Evolutionary conservation across 345 rosid species (phyloP), one percentile per base, ranked within the genome.

Genomic region (Lepidium africanum): DNA sequence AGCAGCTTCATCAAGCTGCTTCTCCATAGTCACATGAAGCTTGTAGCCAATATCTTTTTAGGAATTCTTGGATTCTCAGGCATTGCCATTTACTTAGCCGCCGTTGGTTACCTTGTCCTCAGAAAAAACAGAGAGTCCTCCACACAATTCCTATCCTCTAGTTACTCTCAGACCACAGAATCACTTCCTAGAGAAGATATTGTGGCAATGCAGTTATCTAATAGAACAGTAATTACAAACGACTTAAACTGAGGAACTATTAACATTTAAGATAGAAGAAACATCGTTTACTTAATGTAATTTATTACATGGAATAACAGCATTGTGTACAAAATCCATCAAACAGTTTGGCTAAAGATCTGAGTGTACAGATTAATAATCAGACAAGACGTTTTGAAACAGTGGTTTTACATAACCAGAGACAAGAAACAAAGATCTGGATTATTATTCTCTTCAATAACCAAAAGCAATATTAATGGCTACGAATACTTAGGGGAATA

Each of bases 181-280:
- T 71, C 35, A 54, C 79, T 81, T 42, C 88, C 89, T 17, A 70
- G 89, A 59, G 96, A 88, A 71, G 98, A 85, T 70, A 84, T 85
- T 37, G 85, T 66, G 32, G 76, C 73, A 55, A 88, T 90, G 92
- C 94, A 79, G 76, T 78, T 85, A 72, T 93, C 96, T 55, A 79
- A 78, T 16, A 76, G 78, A 57, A 78, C 78, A 45, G 49, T 13
- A 45, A 71, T 10, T 2, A 57, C 11, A 50, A 11, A 46, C 6
- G 82, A 70, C 55, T 12, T 78, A 12, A 63, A 72, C 25, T 74
- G 70, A 72, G 14, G 38, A 53, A 5, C 3, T 21, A 6, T 30
- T 42, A 19, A 43, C 21, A 42, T n/a, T 58, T 43, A 13, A 19
- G 21, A 67, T 40, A 19, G 15, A 57, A 45, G 15, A 41, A 12